Evolutionary conservation across 495 filamentous ascomycete genomes (phyloP), one percentile per base, ranked within the genome.

Genomic region (Extremus antarcticus): DNA sequence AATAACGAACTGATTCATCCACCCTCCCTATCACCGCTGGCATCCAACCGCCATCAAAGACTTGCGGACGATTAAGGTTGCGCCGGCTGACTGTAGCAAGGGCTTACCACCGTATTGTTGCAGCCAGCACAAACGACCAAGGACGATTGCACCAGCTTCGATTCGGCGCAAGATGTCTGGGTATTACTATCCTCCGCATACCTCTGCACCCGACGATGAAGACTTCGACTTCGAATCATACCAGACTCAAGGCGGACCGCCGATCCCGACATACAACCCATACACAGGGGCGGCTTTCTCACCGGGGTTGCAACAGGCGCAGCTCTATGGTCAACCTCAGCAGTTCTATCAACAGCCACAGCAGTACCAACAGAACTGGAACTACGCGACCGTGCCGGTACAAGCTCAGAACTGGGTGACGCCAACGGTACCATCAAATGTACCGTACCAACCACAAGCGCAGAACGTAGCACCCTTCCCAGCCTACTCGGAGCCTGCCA

Each of bases 361-460:
- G 21, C 45, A 23, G 19, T 56, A 21, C 22, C 54, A 56, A 24
- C 46, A 43, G 21, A 8, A 10, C 7, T 43, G 19, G n/a, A 47
- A 20, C 3, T 23, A 41, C 17, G 43, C 43, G 17, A 15, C 20
- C 20, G 3, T 11, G 2, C 43, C 20, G 53, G 16, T 29, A 11
- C 43, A 25, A 9, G 16, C 55, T 32, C 51, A 38, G 55, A 38
- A 7, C 3, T 45, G 41, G 41, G 41, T 52, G 20, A 51, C 49
- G 11, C 56, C 50, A 20, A 43, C 47, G 2, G 41, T 58, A 25
- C 56, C 49, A 13, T 58, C 56, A 39, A 58, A 53, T 49, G 45
- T 52, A 10, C 49, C 38, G 23, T 23, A 7, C 13, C 29, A 35
- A 13, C 29, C 16, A n/a, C 56, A 19, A 15, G 24, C 41, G 15